Base-by-base conservation (phyloP, 148 eudicot genomes). In the Silene uniflora region DNA sequence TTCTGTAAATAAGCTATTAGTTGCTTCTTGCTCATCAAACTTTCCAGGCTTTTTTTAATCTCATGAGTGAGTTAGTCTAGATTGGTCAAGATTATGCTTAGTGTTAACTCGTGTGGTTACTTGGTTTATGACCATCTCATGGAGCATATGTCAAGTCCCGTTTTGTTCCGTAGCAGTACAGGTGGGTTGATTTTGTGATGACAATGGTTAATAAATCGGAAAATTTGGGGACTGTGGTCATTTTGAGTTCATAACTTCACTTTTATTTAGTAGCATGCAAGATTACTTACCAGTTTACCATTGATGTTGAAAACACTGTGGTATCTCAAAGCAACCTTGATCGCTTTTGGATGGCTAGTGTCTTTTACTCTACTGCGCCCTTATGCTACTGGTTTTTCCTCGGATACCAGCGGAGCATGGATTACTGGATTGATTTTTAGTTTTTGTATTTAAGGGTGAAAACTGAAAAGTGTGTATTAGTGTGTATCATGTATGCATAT, bases 221-320 rank as follows among this genome's bases (percentile, higher is more conserved):
- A 61, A 52, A 3, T 52, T 71, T 52, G 10, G 13, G 27, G 73
- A 62, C 39, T 14, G 13, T 71, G 55, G 17, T 52, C 55, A 44
- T 44, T 44, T 54, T 52, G 9, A 18, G 29, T 49, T 39, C 70
- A 35, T 67, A 29, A 29, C 46, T 65, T 23, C 73, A 13, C 61
- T 6, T 32, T 62, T 4, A 12, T 52, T 10, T 21, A 14, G 19
- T 71, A 32, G 10, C 61, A 23, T 25, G 35, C 32, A 22, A 23
- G 12, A 6, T 14, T 47, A 13, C 61, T 14, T 24, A 52, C 67
- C 17, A 10, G 52, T 13, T 14, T 24, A 52, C 67, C 17, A 10
- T 71, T 13, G n/a, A 24, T 71, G 61, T 47, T 71, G 60, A 71
- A 70, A 22, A 5, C 42, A 71, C 44, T 71, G 61, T 29, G 19